Conservation (phyloP, 441 rosid species). For the Mallotus repandus region DNA sequence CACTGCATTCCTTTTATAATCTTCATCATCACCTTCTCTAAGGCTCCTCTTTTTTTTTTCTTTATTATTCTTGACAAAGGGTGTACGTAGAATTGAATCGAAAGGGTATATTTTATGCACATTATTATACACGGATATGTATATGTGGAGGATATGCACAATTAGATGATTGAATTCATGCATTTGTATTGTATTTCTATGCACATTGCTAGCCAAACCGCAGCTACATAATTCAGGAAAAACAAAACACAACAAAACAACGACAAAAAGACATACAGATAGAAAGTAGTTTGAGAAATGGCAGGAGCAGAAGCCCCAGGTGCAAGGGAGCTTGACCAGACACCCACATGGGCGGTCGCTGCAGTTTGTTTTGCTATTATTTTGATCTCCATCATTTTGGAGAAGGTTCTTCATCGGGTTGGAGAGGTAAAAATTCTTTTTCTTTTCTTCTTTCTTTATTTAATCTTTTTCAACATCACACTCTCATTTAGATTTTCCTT, state of each 20-base stretch:
- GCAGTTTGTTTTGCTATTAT: constrained; percentile 65
- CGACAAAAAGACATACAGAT: background rate
- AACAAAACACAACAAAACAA: too few species aligned
- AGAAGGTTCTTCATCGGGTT: constrained; percentile 50
- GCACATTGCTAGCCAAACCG: background rate
- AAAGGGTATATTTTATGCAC: too few species aligned
- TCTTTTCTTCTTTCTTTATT: too few species aligned
- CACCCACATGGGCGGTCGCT: constrained; percentile 94
- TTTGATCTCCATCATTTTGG: constrained; percentile 61
- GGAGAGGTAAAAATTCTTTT: constrained; percentile 26
- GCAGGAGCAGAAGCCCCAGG: constrained; percentile 35
- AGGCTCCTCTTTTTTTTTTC: too few species aligned
- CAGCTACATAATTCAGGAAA: too few species aligned
- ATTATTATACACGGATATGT: too few species aligned
- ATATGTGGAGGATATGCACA: background rate
- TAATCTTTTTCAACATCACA: too few species aligned
- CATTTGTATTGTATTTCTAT: background rate
- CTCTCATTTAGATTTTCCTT: too few species aligned
- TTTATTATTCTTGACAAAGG: too few species aligned
- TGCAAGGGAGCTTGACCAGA: constrained; percentile 59
- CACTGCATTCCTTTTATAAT: background rate
- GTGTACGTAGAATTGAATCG: too few species aligned
- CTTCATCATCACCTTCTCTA: too few species aligned
- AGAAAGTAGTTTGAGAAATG: constrained; percentile 23
- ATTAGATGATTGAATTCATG: background rate